Evolutionary conservation across 2,329 filamentous ascomycete species (phyloP), one percentile per base, ranked within the genome.

Genomic region (Hymenoscyphus infarciens): DNA sequence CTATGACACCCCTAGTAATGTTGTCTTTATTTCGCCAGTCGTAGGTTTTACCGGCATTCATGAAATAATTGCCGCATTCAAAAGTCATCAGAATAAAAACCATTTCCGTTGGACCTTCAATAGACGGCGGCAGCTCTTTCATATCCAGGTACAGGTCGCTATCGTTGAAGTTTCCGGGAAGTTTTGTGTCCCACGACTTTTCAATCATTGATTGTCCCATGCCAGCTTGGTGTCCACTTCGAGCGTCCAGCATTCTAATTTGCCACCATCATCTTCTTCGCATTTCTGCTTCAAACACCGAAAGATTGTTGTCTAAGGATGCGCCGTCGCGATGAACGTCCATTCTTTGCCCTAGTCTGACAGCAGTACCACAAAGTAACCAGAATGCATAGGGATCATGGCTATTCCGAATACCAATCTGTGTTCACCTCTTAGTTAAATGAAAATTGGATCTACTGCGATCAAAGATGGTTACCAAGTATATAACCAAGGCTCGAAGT

Each of bases 181-280:
- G 69, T 1, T 72, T 72, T 1, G 81, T 82, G 69, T 82, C 78
- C 54, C 60, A 57, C 13, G 33, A 16, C 15, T 59, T 52, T 31
- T 29, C 39, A n/a, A 59, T 25, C 39, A 59, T 29, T 25, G 56
- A 57, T n/a, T 16, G 35, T 39, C 56, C 56, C 35, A 42, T 31
- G 33, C 56, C 56, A 19, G 56, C 56, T 22, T n/a, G 56, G 13
- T 31, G 22, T 15, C 6, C 57, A 19, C 39, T 59, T 16, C 38
- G 38, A 31, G 15, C 16, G 31, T 59, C 57, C 19, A 59, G 38
- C 25, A 52, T 45, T 25, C 31, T 2, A 2, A 88, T 81, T 69
- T 86, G 82, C 85, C 85, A 87, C 87, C 87, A 89, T 19, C 89
- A 77, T 7, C 87, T 79, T 54, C 87, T 78, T 22, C 86, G 81